A percentile compares a stretch with the other conserved stretches of the same genome.
Evolutionary conservation across 352 stramenopile species (phyloP).

Genomic region (Phytophthora sp.): DNA sequence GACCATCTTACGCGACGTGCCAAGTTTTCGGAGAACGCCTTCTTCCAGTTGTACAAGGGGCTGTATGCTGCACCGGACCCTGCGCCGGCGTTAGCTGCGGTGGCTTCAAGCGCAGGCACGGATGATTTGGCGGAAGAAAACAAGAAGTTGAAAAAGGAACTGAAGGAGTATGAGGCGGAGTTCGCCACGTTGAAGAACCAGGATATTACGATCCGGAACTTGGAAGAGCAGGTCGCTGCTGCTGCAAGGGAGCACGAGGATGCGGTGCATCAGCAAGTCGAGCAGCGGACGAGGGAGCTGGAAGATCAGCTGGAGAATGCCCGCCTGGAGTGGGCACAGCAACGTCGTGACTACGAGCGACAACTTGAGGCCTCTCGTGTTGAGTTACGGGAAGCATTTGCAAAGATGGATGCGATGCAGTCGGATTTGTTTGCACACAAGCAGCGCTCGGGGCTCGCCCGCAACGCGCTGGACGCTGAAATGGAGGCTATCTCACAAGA

Average conservation of each 20-base stretch:
- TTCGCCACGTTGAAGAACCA: constrained; percentile 96
- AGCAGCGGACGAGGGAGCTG: constrained; percentile 65
- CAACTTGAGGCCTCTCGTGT: constrained; percentile 62
- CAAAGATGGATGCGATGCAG: constrained; percentile 88
- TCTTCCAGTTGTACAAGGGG: constrained; percentile 88
- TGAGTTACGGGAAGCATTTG: constrained; percentile 70
- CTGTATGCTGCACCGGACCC: constrained; percentile 89
- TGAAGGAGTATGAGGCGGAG: constrained; percentile 94
- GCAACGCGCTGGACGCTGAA: constrained; percentile 78
- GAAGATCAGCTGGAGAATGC: constrained; percentile 74
- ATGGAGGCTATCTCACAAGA: constrained; percentile 91
- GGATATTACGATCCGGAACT: constrained; percentile 96
- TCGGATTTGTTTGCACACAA: constrained; percentile 93
- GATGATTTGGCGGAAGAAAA: constrained; percentile 91
- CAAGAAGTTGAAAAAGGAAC: constrained; percentile 87
- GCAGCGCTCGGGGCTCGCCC: constrained; percentile 64
- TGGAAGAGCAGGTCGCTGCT: constrained; percentile 91
- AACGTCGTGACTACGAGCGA: constrained; percentile 77
- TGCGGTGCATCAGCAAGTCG: constrained; percentile 62
- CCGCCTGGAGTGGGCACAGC: constrained; percentile 77
- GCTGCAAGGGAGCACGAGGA: constrained; percentile 80
- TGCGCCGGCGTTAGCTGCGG: constrained; percentile 67
- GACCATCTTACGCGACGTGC: constrained; percentile 91
- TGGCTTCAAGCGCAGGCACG: constrained; percentile 38
- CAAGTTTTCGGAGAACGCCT: constrained; percentile 91